Conservation (phyloP, 331 rosid genomes). For the Rhamnella rubrinervis region DNA sequence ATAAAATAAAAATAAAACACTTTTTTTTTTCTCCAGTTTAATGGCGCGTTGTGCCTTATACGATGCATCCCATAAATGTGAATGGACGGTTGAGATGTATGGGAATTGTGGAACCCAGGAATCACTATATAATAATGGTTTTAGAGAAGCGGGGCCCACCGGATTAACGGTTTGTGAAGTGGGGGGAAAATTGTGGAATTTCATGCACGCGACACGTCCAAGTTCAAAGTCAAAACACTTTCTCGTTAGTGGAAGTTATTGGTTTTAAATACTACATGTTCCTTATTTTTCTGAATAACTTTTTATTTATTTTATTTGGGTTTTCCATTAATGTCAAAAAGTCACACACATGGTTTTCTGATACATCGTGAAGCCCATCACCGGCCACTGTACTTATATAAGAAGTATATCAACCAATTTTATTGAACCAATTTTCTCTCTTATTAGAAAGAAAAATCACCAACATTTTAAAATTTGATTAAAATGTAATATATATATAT, state of each 20-base stretch:
- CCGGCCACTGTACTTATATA: no score
- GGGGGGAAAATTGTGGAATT: background rate
- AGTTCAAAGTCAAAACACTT: slow-evolving; percentile 24
- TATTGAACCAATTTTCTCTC: no score
- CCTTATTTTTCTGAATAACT: background rate
- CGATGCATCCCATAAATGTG: background rate
- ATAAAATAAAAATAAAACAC: no score
- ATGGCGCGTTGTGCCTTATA: background rate
- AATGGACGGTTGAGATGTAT: slow-evolving; percentile 14
- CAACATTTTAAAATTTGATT: no score
- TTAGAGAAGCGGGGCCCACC: slow-evolving; percentile 7
- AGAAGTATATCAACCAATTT: no score
- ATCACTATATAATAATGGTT: background rate
- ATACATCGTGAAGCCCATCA: background rate
- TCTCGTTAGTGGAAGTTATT: slow-evolving; percentile 23
- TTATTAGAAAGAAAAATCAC: no score
- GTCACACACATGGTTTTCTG: background rate
- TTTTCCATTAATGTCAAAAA: background rate
- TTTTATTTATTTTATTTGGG: background rate
- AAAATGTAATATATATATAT: no score
- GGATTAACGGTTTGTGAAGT: background rate
- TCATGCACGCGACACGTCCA: slow-evolving; percentile 5
- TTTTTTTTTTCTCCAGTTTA: no score
- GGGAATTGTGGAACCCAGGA: background rate
- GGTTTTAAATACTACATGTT: background rate